These are phyloP conservation scores for Rhodotorula babjevae DNA, from an alignment of 768 basidiomycete species.

Conservation along the genomic window DNA sequence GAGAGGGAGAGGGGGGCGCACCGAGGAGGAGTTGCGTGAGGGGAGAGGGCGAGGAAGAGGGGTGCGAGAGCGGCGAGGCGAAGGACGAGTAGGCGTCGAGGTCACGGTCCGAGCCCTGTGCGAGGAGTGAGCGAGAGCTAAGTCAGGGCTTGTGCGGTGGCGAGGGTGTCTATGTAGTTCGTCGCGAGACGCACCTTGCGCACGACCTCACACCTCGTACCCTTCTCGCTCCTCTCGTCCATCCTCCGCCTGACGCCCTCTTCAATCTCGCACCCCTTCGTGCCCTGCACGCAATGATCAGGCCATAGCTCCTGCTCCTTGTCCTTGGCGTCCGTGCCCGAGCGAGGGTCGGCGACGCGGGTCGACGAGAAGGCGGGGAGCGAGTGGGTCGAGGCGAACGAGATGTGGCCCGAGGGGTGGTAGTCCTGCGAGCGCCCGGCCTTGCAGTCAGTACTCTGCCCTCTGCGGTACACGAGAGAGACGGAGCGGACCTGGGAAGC, in stretches of 20 bases:
- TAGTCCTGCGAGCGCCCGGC: no score
- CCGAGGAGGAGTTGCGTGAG: not conserved
- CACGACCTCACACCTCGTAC: constrained; percentile 40
- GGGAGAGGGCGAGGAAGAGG: not conserved
- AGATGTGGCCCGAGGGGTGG: constrained; percentile 59
- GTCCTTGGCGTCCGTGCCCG: constrained; percentile 27
- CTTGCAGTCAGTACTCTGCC: no score
- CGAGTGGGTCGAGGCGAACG: constrained; percentile 61
- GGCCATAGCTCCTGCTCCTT: constrained; percentile 69
- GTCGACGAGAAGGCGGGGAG: constrained; percentile 49
- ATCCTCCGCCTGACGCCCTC: constrained; percentile 54
- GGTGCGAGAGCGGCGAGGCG: constrained; percentile 41
- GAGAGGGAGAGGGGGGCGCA: not conserved
- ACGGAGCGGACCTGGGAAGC: constrained; percentile 48
- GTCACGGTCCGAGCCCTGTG: constrained; percentile 54
- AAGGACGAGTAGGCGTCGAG: constrained; percentile 83
- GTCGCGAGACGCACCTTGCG: constrained; percentile 44
- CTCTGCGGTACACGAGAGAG: no score
- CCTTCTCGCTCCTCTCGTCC: constrained; percentile 43
- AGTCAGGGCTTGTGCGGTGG: no score
- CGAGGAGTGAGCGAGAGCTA: no score
- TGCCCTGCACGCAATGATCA: constrained; percentile 65
- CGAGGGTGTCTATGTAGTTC: not conserved
- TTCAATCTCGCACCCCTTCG: constrained; percentile 60
- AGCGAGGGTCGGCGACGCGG: constrained; percentile 43